A percentile compares a stretch with the other conserved stretches of the same genome.
phyloP scores from a whole-genome alignment of 1,284 basidiomycete species.

The Trichosporon asahii region DNA sequence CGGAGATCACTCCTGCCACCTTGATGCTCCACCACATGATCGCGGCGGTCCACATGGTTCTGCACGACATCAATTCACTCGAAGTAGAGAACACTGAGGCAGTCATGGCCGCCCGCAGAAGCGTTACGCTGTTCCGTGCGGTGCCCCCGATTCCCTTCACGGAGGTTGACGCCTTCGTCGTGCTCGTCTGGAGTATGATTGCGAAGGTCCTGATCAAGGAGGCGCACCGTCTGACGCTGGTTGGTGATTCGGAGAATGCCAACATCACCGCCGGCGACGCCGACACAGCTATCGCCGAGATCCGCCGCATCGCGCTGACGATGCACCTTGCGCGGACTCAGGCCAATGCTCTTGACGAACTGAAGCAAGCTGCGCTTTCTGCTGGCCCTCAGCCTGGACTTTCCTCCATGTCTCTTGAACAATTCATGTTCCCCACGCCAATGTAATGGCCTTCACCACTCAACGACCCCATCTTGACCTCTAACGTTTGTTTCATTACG shows the following conservation, averaged over 20 bases:
- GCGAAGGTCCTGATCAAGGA: constrained; percentile 44
- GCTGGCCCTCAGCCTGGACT: background rate
- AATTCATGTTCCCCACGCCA: constrained; percentile 13
- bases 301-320: constrained; percentile 30
- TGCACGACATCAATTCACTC: constrained; percentile 46
- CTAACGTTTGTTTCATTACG: background rate
- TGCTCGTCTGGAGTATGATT: constrained; percentile 46
- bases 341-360: constrained; percentile 36
- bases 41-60: constrained; percentile 37
- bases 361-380: constrained; percentile 29
- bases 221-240: constrained; percentile 31
- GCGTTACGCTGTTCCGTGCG: constrained; percentile 35
- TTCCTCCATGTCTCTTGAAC: background rate
- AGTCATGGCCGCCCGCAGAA: constrained; percentile 34
- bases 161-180: constrained; percentile 42
- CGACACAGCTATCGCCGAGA: constrained; percentile 19
- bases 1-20: constrained; percentile 30
- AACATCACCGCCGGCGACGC: constrained; percentile 12
- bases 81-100: constrained; percentile 41
- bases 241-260: constrained; percentile 27
- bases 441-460: background rate
- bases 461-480: background rate
- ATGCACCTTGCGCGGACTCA: constrained; percentile 42
- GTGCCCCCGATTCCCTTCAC: constrained; percentile 34
- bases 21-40: constrained; percentile 44